phyloP scores from a whole-genome alignment of 257 asterid species.

The Solanum tarijense region DNA sequence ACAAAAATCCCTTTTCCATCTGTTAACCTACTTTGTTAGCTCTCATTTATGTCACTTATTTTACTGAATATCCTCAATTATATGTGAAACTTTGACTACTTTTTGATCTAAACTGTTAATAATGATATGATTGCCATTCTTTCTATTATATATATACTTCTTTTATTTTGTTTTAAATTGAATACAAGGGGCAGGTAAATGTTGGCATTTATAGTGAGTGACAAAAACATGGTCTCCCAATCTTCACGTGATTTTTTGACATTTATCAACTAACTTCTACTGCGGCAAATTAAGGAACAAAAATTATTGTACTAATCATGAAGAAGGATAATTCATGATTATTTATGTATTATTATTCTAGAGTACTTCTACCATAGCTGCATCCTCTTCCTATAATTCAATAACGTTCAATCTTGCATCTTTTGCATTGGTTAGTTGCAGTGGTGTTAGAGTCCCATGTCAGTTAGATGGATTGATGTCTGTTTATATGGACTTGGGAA shows the following conservation, averaged over 20 bases:
- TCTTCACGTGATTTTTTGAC: background rate
- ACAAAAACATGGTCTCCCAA: background rate
- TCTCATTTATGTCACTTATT: slow-evolving; percentile 3
- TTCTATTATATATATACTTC: background rate
- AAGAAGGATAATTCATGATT: background rate
- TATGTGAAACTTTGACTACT: background rate
- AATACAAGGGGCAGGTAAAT: background rate
- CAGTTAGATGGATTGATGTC: background rate
- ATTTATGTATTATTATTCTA: background rate
- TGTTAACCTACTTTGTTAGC: slow-evolving; percentile 31
- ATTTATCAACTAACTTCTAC: background rate
- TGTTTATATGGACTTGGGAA: background rate
- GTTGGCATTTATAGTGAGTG: background rate
- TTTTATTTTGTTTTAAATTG: background rate
- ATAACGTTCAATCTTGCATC: background rate
- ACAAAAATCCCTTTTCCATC: slow-evolving; percentile 5
- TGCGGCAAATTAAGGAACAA: background rate
- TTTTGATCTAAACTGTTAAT: background rate
- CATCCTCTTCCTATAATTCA: background rate
- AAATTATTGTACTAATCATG: background rate
- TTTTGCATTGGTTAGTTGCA: background rate
- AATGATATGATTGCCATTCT: background rate
- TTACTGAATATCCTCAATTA: background rate
- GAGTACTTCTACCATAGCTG: background rate
- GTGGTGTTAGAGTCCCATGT: background rate